Conservation (phyloP, 495 filamentous ascomycete genomes). For the Bombardia bombarda region DNA sequence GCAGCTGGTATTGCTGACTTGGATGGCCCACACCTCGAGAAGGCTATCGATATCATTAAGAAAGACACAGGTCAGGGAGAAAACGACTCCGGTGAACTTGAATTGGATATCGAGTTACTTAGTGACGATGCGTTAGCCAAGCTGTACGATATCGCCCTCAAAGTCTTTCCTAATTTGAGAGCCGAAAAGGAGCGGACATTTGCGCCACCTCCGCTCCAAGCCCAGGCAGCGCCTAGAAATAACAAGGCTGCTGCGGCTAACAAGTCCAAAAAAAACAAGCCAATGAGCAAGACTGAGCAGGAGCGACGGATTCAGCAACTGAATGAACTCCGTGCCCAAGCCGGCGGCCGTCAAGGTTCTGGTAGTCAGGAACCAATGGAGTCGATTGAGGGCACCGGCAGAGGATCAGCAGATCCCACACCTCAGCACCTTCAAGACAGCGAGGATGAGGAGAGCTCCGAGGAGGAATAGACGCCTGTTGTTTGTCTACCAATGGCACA, state of each 20-base stretch:
- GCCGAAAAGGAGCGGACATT: constrained; percentile 27
- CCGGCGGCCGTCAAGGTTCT: constrained; percentile 33
- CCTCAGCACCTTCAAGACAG: constrained; percentile 17
- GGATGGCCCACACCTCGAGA: constrained; percentile 61
- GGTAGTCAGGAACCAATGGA: constrained; percentile 42
- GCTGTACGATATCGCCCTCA: constrained; percentile 69
- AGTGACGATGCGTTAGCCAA: constrained; percentile 64
- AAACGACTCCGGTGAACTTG: constrained; percentile 75
- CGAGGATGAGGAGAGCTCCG: constrained; percentile 29
- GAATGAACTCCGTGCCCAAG: constrained; percentile 47
- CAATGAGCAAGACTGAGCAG: constrained; percentile 92
- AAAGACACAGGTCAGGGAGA: constrained; percentile 73
- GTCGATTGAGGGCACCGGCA: constrained; percentile 27
- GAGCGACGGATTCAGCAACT: constrained; percentile 80
- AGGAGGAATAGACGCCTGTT: constrained; percentile 22
- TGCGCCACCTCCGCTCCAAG: constrained; percentile 17
- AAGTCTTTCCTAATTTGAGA: constrained; percentile 48
- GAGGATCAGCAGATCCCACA: constrained; percentile 8
- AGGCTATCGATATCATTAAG: constrained; percentile 85
- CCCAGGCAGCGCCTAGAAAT: constrained; percentile 28
- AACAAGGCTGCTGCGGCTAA: constrained; percentile 44
- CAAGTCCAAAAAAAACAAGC: constrained; percentile 95
- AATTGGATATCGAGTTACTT: constrained; percentile 84
- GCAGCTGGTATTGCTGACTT: constrained; percentile 70
- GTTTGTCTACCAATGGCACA: not conserved